phyloP scores from a whole-genome alignment of 352 stramenopile genomes.

The Blastocystis sp. region DNA sequence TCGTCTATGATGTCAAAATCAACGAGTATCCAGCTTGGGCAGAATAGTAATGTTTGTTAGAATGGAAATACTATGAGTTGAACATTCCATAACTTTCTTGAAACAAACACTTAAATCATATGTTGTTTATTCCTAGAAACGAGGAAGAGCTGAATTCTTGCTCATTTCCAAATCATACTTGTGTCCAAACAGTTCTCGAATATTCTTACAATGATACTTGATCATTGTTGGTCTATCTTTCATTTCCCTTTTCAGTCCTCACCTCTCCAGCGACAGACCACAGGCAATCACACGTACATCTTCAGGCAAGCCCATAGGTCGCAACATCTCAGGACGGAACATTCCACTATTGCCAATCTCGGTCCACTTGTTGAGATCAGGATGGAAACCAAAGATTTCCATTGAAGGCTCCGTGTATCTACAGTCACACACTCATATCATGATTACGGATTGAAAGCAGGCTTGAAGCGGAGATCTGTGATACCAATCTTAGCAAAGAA shows the following conservation, averaged over 20 bases:
- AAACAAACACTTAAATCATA: neutral
- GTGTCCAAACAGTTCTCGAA: constrained; percentile 97
- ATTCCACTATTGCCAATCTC: constrained; percentile 77
- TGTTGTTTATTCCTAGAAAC: constrained; percentile 30
- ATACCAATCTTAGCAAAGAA: constrained; percentile 95
- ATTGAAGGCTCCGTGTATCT: constrained; percentile 97
- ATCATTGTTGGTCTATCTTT: constrained; percentile 89
- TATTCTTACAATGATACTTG: constrained; percentile 99
- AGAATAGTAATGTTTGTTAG: neutral
- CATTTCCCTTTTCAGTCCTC: neutral
- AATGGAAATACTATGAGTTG: no score
- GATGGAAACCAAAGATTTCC: constrained; percentile 99
- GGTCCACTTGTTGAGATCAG: constrained; percentile 89
- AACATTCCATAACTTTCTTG: neutral
- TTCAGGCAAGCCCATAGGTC: constrained; percentile 93
- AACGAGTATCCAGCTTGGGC: constrained; percentile 26
- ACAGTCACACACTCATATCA: neutral
- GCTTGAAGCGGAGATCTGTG: constrained; percentile 96
- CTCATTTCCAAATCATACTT: constrained; percentile 72
- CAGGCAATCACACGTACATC: constrained; percentile 98
- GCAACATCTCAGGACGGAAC: constrained; percentile 97
- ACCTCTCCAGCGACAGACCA: constrained; percentile 91
- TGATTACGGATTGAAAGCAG: constrained; percentile 88
- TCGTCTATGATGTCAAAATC: neutral
- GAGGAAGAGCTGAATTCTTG: constrained; percentile 58